Percentiles rank a stretch among this genome's conserved stretches.
These are phyloP conservation scores for Globisporangium emineosum DNA, from an alignment of 352 stramenopile genomes.

Conservation along the genomic window DNA sequence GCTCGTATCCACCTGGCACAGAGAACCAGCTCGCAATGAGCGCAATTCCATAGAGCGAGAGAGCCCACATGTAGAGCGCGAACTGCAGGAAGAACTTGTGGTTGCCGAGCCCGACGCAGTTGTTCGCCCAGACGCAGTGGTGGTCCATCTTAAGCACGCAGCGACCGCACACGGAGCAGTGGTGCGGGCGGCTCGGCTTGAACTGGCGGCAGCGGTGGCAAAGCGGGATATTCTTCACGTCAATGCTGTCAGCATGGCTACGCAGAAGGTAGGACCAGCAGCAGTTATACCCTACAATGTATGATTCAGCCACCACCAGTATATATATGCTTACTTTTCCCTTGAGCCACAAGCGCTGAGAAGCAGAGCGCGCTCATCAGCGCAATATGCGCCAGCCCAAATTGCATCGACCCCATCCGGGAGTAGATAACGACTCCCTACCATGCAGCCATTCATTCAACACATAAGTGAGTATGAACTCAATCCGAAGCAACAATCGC, in stretches of 20 bases:
- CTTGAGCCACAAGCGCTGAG: constrained; percentile 91
- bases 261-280: background rate
- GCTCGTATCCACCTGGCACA: background rate
- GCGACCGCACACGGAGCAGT: constrained; percentile 72
- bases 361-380: constrained; percentile 67
- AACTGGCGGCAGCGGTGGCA: constrained; percentile 87
- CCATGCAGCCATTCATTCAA: background rate
- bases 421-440: constrained; percentile 87
- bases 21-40: constrained; percentile 84
- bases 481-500: too few species aligned
- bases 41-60: constrained; percentile 91
- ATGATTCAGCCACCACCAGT: background rate
- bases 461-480: background rate
- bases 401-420: constrained; percentile 80
- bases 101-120: constrained; percentile 94
- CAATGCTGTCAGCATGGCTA: constrained; percentile 94
- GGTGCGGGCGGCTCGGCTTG: constrained; percentile 80
- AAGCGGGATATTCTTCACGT: constrained; percentile 78
- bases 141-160: constrained; percentile 89
- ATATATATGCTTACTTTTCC: constrained; percentile 69
- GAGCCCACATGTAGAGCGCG: constrained; percentile 90
- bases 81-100: constrained; percentile 95
- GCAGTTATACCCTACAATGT: background rate
- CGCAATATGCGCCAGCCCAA: constrained; percentile 65
- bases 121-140: constrained; percentile 89